Evolutionary conservation across 257 asterid species (phyloP).

Genomic region (Rauvolfia tetraphylla): DNA sequence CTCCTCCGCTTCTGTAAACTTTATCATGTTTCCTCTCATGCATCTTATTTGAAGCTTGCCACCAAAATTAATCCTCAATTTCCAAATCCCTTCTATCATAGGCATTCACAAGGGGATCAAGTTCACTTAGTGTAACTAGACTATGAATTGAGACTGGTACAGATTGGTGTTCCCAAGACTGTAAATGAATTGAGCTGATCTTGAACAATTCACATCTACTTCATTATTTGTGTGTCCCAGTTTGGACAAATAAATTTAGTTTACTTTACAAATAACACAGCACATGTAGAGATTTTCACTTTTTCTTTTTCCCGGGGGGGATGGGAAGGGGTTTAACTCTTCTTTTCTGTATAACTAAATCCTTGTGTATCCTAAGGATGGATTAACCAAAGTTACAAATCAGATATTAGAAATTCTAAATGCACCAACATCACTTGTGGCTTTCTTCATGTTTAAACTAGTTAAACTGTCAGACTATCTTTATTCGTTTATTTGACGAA

Average conservation of each 20-base stretch:
- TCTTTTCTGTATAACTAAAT: too few species aligned
- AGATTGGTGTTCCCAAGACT: background rate
- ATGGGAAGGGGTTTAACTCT: background rate
- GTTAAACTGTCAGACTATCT: background rate
- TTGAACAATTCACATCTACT: background rate
- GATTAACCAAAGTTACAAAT: background rate
- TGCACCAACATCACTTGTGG: background rate
- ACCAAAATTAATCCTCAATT: background rate
- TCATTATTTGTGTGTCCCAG: background rate
- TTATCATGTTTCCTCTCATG: background rate
- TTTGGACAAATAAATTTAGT: background rate
- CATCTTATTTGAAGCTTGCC: background rate
- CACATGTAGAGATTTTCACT: too few species aligned
- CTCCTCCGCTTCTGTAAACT: background rate
- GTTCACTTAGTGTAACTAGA: background rate
- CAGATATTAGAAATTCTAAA: background rate
- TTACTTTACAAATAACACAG: background rate
- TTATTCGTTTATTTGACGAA: too few species aligned
- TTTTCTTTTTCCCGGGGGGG: background rate
- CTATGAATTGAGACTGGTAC: background rate
- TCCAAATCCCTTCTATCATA: background rate
- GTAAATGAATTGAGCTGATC: background rate
- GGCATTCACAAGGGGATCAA: too few species aligned
- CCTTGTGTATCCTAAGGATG: too few species aligned
- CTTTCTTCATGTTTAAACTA: conserved; percentile 1